Conservation (phyloP, 192 early-diverging fungal species). For the Phycomyces nitens region DNA sequence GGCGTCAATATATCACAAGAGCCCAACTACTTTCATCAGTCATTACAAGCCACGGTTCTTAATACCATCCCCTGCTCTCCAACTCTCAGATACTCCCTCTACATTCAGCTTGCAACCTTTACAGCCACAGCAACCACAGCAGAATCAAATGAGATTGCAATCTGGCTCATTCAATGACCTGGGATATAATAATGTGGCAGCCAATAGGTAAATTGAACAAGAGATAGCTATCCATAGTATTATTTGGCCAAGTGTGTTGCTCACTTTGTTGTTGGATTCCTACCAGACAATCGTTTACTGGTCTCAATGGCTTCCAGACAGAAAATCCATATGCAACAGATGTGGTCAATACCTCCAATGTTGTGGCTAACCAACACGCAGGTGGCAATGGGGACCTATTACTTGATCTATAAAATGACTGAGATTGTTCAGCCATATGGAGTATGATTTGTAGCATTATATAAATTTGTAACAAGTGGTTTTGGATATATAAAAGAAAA, state of each 20-base stretch:
- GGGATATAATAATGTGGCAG: slow-evolving; percentile 4
- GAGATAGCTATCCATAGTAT: neutral
- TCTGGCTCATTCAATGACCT: neutral
- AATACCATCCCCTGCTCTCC: slow-evolving; percentile 48
- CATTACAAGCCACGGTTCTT: slow-evolving; percentile 52
- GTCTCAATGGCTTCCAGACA: slow-evolving; percentile 22
- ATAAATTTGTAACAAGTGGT: too few relatives aligned
- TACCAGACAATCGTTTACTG: slow-evolving; percentile 25
- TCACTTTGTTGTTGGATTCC: neutral
- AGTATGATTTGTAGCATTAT: too few relatives aligned
- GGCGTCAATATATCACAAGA: slow-evolving; percentile 90
- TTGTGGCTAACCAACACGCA: slow-evolving; percentile 13
- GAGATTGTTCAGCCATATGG: too few relatives aligned
- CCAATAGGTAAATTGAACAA: slow-evolving; percentile 19
- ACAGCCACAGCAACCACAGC: neutral
- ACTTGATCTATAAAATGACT: slow-evolving; percentile 19
- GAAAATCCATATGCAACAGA: slow-evolving; percentile 39
- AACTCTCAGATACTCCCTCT: slow-evolving; percentile 17
- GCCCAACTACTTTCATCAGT: slow-evolving; percentile 82
- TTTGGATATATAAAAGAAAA: too few relatives aligned
- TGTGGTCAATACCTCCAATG: slow-evolving; percentile 7
- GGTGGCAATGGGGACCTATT: slow-evolving; percentile 18
- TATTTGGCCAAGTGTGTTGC: neutral
- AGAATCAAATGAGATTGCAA: slow-evolving; percentile 3
- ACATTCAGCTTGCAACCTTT: neutral